Conservation (phyloP, 768 basidiomycete species). For the Porpolomopsis calyptriformis region DNA sequence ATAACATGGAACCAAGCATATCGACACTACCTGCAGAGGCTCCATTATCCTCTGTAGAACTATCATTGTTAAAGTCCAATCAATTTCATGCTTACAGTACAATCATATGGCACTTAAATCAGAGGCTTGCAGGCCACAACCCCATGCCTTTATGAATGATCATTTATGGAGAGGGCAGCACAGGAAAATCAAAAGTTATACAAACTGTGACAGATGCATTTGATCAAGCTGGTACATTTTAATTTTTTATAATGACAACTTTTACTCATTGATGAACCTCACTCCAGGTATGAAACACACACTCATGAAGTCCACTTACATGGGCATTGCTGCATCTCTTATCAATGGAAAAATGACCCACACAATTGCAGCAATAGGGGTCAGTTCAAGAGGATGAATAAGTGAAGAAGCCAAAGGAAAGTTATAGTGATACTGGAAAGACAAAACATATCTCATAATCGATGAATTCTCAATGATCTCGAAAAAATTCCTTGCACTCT, state of each 20-base stretch:
- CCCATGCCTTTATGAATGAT: slow-evolving; percentile 24
- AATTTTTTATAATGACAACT: no score
- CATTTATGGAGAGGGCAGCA: slow-evolving; percentile 23
- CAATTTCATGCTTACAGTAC: slow-evolving; percentile 25
- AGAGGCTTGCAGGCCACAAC: slow-evolving; percentile 12
- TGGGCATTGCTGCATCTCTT: slow-evolving; percentile 1
- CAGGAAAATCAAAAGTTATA: slow-evolving; percentile 26
- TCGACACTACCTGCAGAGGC: background rate
- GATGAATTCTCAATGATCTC: slow-evolving; percentile 15
- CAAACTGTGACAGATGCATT: slow-evolving; percentile 7
- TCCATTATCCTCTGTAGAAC: background rate
- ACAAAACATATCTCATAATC: slow-evolving; percentile 20
- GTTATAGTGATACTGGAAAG: slow-evolving; percentile 15
- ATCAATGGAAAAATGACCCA: slow-evolving; percentile 4
- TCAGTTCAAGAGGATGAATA: no score
- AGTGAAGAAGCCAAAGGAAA: no score
- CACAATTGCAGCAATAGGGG: slow-evolving; percentile 6
- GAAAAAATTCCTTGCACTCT: background rate
- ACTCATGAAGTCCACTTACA: slow-evolving; percentile 4
- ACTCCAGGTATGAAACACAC: background rate
- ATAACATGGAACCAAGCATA: background rate
- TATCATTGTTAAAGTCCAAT: slow-evolving; percentile 12
- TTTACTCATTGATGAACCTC: no score
- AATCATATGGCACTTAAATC: slow-evolving; percentile 19
- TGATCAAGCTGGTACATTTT: background rate